A percentile compares a stretch with the other conserved stretches of the same genome.
phyloP scores from a whole-genome alignment of 192 early-diverging fungal genomes.

The Podila clonocystis region DNA sequence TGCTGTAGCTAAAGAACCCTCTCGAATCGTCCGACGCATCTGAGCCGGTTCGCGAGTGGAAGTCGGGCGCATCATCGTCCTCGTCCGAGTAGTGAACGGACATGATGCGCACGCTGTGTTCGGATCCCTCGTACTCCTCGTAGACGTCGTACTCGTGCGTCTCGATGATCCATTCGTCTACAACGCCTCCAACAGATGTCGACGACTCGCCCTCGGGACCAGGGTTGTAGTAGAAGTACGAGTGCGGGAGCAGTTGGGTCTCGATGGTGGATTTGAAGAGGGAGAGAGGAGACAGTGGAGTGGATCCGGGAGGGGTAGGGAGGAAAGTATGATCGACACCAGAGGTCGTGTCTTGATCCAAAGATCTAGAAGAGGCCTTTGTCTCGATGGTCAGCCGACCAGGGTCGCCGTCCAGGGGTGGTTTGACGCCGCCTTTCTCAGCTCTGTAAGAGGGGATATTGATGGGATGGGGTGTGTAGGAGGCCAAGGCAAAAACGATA shows the following conservation, averaged over 20 bases:
- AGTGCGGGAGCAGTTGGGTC: slow-evolving; percentile 8
- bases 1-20: background rate
- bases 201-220: background rate
- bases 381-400: background rate
- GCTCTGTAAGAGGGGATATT: background rate
- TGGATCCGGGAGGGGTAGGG: slow-evolving; percentile 38
- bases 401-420: background rate
- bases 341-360: background rate
- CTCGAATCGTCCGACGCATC: background rate
- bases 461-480: background rate
- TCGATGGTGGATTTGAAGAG: slow-evolving; percentile 11
- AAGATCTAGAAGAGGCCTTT: background rate
- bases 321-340: slow-evolving; percentile 7
- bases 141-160: slow-evolving; percentile 26
- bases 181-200: background rate
- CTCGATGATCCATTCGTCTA: slow-evolving; percentile 24
- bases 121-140: slow-evolving; percentile 41
- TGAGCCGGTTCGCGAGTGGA: background rate
- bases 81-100: slow-evolving; percentile 22
- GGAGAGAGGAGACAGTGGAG: slow-evolving; percentile 20
- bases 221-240: background rate
- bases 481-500: background rate
- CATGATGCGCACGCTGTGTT: slow-evolving; percentile 31
- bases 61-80: slow-evolving; percentile 9
- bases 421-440: background rate